Base-by-base conservation (phyloP, 208 protist genomes). In the Crithidia fasciculata region DNA sequence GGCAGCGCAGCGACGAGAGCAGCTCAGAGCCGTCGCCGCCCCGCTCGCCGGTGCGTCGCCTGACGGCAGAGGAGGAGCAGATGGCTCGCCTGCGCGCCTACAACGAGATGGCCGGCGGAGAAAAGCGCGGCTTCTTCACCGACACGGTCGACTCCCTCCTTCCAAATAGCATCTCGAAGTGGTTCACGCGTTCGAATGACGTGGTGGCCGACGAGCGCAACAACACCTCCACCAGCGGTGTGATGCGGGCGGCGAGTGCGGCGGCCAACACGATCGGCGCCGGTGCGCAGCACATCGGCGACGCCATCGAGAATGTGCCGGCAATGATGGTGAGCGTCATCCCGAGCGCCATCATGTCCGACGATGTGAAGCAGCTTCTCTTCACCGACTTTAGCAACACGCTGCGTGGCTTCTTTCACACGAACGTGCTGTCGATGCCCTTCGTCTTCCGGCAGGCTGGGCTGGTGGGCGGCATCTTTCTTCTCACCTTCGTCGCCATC, bases 341-440 rank as follows among this genome's bases (percentile, higher is more conserved):
- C 37, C 84, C 84, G 0, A 56, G 70, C 12, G 39, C 61, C 9
- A 57, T 89, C 56, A 83, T 89, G 77, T 82, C 80, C 1, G 39
- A 81, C n/a, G 74, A 84, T 19, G 63, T 82, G 63, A 86, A 86
- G 81, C 65, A 75, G 58, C 72, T 85, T 0, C 50, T 89, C 72
- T 89, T 89, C 63, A 78, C 71, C 0, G 81, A 85, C 67, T 85
- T 84, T 28, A 80, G 74, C 53, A 89, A 86, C 81, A 84, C 81
- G 40, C 75, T 88, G 61, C 75, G 83, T 44, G 77, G 72, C 61
- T 87, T 87, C 68, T 87, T 84, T 43, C 83, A 84, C 78, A 87
- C 83, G 13, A 87, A 90, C 63, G 74, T 87, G 10, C 63, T 87
- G 8, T 83, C 82, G 4, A 87, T 87, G 68, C 85, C 85, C 10